phyloP scores from a whole-genome alignment of 2,329 filamentous ascomycete species.

The Aspergillus neoniger region DNA sequence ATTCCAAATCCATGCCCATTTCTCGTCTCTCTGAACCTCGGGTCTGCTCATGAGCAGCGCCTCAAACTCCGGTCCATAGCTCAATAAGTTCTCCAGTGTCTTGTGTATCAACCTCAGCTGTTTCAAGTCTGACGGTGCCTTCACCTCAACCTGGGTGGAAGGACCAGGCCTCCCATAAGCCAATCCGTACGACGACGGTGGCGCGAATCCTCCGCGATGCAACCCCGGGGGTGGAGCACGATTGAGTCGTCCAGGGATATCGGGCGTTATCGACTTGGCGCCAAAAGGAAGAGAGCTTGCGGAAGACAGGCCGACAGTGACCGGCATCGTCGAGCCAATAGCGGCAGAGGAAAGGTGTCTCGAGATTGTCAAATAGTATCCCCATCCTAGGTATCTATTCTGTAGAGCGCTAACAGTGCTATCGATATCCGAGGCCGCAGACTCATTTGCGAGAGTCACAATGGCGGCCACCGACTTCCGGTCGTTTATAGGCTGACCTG shows the following conservation, averaged over 20 bases:
- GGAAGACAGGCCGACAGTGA: conserved; percentile 49
- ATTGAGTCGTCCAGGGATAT: conserved; percentile 48
- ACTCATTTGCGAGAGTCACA: conserved; percentile 77
- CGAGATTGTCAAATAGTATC: conserved; percentile 77
- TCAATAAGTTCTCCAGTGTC: conserved; percentile 76
- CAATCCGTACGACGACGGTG: conserved; percentile 69
- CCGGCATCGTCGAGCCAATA: conserved; percentile 57
- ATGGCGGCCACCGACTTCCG: conserved; percentile 75
- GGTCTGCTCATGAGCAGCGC: conserved; percentile 85
- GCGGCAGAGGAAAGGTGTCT: conserved; percentile 78
- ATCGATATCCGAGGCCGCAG: conserved; percentile 81
- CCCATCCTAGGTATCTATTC: conserved; percentile 81
- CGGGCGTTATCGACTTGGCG: conserved; percentile 65
- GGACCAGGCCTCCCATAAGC: conserved; percentile 52
- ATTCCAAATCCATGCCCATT: conserved; percentile 94
- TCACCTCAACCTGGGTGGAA: conserved; percentile 67
- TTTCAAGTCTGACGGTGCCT: conserved; percentile 73
- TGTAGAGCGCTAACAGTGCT: conserved; percentile 74
- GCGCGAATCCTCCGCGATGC: conserved; percentile 69
- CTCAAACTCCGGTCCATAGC: conserved; percentile 84
- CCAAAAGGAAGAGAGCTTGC: conserved; percentile 69
- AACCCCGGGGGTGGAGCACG: conserved; percentile 52
- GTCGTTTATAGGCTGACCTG: conserved; percentile 54
- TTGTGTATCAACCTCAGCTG: conserved; percentile 84
- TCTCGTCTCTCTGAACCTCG: conserved; percentile 81